Percentiles rank a stretch among this genome's conserved stretches.
Conservation (phyloP, 345 rosid species). For the Arabis alpina region DNA sequence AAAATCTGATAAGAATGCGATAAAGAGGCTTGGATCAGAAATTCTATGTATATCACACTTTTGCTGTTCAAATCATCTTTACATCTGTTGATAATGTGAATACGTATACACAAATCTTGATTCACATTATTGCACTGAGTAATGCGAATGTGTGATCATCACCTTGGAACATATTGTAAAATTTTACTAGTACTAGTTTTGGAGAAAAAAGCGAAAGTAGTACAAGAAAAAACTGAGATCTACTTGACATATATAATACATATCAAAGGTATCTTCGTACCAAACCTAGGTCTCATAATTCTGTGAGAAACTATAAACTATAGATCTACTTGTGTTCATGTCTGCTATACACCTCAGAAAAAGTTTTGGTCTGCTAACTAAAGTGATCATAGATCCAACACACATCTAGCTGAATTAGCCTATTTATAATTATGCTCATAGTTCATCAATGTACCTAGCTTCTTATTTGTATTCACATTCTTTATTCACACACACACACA, state of each 20-base stretch:
- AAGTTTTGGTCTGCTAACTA: slow-evolving; percentile 41
- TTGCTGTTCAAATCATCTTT: slow-evolving; percentile 21
- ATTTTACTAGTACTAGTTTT: slow-evolving; percentile 27
- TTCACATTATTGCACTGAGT: slow-evolving; percentile 26
- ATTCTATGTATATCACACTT: neutral
- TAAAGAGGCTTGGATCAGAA: neutral
- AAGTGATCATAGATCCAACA: slow-evolving; percentile 30
- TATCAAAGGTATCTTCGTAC: slow-evolving; percentile 35
- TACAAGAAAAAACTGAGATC: slow-evolving; percentile 23
- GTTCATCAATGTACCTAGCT: slow-evolving; percentile 30
- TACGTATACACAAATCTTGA: neutral
- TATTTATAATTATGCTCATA: slow-evolving; percentile 24
- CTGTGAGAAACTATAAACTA: slow-evolving; percentile 37
- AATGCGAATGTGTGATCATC: slow-evolving; percentile 18
- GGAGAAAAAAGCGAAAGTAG: neutral
- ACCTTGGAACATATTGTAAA: slow-evolving; percentile 25
- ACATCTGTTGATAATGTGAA: slow-evolving; percentile 25
- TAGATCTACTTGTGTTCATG: slow-evolving; percentile 33
- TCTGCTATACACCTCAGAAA: slow-evolving; percentile 36
- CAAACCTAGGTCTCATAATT: slow-evolving; percentile 35
- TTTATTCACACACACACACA: slow-evolving; percentile 25
- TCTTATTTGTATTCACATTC: slow-evolving; percentile 16
- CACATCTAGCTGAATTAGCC: slow-evolving; percentile 7
- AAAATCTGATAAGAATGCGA: neutral
- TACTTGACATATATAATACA: slow-evolving; percentile 37